Base-by-base conservation (phyloP, 805 yeast species). In the Teunomyces funiuensis region DNA sequence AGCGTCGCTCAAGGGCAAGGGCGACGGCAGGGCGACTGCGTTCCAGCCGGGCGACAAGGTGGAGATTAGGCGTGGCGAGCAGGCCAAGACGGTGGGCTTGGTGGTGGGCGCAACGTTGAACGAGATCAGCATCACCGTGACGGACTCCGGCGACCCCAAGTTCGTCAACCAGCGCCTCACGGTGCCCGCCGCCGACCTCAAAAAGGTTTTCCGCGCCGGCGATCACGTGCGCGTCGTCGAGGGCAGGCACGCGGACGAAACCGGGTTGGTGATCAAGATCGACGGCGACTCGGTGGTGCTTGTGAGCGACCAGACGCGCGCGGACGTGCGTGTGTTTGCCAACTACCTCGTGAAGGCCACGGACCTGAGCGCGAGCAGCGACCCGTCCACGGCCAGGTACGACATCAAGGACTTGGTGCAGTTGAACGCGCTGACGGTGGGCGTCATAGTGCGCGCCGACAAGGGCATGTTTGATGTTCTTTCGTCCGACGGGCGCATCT, bases 1-100 rank as follows among this genome's bases (percentile, higher is more conserved):
- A 1, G 88, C 89, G 47, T 79, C 88, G n/a, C 73, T 93, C 52
- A 87, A 87, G 58, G 78, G 79, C 48, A 64, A 52, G 26, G 45
- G 51, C 18, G 64, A 57, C 13, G 53, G 58, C 4, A 57, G 57
- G 18, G 54, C 65, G 8, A 58, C 66, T 26, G 61, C 69, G 6
- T 91, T 90, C 70, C 96, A 88, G 62, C 88, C 95, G 5, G 97
- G 96, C 51, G 99, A 93, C 62, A 79, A 86, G 52, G 97, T 93
- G 36, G 96, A 90, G 65, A 86, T 93, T 37, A 75, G 86, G 39
- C 80, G 82, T 49, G 99, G 99, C 60, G 99, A 93, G 66, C 97
- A 90, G 66, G 81, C 90, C 34, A 95, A 91, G 45, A 79, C 95
- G 45, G 76, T 77, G 40, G 99, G 97, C 65, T 76, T 76, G 39